Evolutionary conservation across 306 rosid species (phyloP), one percentile per base, ranked within the genome.

Genomic region (Fagus sylvatica): DNA sequence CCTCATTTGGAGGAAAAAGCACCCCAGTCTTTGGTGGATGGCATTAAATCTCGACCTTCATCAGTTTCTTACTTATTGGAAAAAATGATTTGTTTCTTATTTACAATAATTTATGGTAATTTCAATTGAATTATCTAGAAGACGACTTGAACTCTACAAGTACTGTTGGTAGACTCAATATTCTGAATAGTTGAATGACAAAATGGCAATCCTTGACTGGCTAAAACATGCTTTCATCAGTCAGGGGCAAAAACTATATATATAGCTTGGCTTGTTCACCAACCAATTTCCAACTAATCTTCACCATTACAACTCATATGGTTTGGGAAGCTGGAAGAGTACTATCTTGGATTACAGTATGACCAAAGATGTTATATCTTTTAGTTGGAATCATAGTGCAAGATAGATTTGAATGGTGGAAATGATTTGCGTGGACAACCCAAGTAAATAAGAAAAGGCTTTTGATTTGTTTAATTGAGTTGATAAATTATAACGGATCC

Each of bases 1-100:
- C 28, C 73, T 34, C 36, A 48, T 73, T 84, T 78, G 41, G 61
- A 69, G 19, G 53, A 71, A 55, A 59, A 54, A 56, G n/a, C 61
- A 64, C 40, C 51, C 13, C 43, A 40, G 77, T 51, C 34, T 55
- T 54, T 53, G 62, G 46, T 53, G 16, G 12, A 33, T 22, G 40
- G 40, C 16, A 1, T 61, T n/a, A 39, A 5, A 65, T 65, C 71
- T 5, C 8, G 13, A 37, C 13, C 43, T 36, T 37, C 46, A 15
- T 36, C 4, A 15, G 70, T 64, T 64, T 12, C 66, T 64, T 36
- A 64, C 15, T 19, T 36, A 36, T 16, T 16, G 2, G 46, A 37
- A 37, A 4, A 64, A 3, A 6, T 5, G 43, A 36, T 2, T 4
- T 3, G 69, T 36, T 16, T 64, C 30, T 64, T 16, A 36, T 37